Conservation (phyloP, 2,329 filamentous ascomycete genomes). For the Ascochyta viciae-villosae region DNA sequence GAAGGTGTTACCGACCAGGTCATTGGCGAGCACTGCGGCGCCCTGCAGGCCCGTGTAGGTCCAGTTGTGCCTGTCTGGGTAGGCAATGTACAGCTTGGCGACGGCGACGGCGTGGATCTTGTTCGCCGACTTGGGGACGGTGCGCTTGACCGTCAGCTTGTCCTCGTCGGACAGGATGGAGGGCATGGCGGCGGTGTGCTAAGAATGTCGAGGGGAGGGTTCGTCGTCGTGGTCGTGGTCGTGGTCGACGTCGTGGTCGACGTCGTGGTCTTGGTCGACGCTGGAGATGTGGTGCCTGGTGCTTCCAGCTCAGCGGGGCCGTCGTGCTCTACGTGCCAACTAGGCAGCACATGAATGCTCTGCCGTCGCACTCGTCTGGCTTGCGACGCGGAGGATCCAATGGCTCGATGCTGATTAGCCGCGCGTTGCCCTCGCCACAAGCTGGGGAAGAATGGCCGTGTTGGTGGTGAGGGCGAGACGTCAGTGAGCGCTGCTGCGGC, state of each 20-base stretch:
- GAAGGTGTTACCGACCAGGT: slow-evolving; percentile 92
- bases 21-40: slow-evolving; percentile 88
- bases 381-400: slow-evolving; percentile 9
- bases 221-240: not conserved
- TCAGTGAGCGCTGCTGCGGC: slow-evolving; percentile 32
- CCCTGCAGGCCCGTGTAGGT: slow-evolving; percentile 93
- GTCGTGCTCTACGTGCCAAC: slow-evolving; percentile 23
- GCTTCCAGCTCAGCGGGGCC: slow-evolving; percentile 39
- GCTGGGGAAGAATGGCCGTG: slow-evolving; percentile 25
- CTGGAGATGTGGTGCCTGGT: slow-evolving; percentile 20
- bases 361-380: slow-evolving; percentile 19
- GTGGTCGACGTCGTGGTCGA: not conserved
- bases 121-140: slow-evolving; percentile 91
- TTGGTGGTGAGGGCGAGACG: slow-evolving; percentile 27
- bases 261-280: slow-evolving; percentile 2
- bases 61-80: slow-evolving; percentile 87
- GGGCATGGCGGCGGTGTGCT: slow-evolving; percentile 52
- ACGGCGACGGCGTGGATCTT: slow-evolving; percentile 97
- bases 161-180: slow-evolving; percentile 87
- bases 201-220: slow-evolving; percentile 20
- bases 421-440: slow-evolving; percentile 30
- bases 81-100: slow-evolving; percentile 89
- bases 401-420: slow-evolving; percentile 14
- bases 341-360: slow-evolving; percentile 41
- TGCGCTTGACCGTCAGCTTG: slow-evolving; percentile 94